Base-by-base conservation (phyloP, 2,329 filamentous ascomycete species). In the Apiospora marii region DNA sequence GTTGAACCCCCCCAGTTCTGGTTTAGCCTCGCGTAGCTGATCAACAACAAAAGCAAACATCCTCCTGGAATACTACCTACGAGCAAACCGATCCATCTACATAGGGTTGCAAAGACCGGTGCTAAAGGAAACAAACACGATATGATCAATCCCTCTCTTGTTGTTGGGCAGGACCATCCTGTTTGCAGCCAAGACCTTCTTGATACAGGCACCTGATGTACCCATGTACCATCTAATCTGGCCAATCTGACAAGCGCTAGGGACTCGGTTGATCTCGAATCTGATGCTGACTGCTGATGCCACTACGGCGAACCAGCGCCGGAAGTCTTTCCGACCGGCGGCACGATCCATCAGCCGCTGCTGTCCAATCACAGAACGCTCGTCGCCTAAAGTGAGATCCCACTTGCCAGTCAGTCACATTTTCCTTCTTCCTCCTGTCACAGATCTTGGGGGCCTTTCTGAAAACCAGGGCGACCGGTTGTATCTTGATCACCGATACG, bases 231-330 rank as follows among this genome's bases (percentile, higher is more conserved):
- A 64, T 64, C 58, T n/a, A 64, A 64, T 64, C 58, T 64, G 58
- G 10, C 58, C 58, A 64, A 64, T 64, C 58, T 64, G 58, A 64
- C 58, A 19, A 64, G 34, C 58, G 41, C 58, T 64, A 64, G 58
- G 58, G 58, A 64, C 58, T 64, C 58, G 58, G 34, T 64, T 64
- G 58, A 64, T 64, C 58, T 64, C 58, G 58, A 64, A 64, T 64
- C 34, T 64, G 58, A 64, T 64, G 58, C 58, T 64, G 58, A 41
- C 58, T 64, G 22, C 58, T 64, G 58, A 64, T 64, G 58, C 58
- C 58, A 22, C 58, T 64, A 41, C 58, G 34, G 41, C 58, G 58
- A 64, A 64, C 58, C 58, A 64, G 58, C 30, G 34, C 58, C 58
- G 58, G 58, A 64, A 64, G 58, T 7, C 58, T n/a, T 64, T 64